Evolutionary conservation across 352 stramenopile species (phyloP).

Genomic region (Aphanomyces cochlioides): DNA sequence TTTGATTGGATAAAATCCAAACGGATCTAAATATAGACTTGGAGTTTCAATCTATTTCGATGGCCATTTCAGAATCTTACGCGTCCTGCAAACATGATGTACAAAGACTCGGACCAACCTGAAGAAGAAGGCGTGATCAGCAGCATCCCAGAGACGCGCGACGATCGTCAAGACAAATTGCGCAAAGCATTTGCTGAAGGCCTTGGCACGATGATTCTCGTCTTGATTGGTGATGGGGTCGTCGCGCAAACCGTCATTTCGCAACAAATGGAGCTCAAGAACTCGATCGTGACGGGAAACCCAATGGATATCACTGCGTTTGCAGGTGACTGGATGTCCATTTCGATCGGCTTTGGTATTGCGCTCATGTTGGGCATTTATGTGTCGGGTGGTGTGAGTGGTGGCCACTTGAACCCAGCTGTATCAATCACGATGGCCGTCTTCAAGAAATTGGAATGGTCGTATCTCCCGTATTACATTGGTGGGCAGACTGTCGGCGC

Average conservation of each 20-base stretch:
- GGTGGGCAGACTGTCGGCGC: constrained; percentile 53
- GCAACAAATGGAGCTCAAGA: constrained; percentile 51
- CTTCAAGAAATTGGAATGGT: constrained; percentile 57
- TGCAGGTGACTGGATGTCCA: constrained; percentile 65
- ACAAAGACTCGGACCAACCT: constrained; percentile 6
- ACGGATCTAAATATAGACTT: neutral
- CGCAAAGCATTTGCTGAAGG: constrained; percentile 42
- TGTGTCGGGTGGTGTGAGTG: constrained; percentile 58
- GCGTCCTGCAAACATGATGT: constrained; percentile 15
- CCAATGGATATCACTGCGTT: constrained; percentile 33
- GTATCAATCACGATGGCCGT: constrained; percentile 65
- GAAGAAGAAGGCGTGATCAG: constrained; percentile 15
- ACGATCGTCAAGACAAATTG: constrained; percentile 24
- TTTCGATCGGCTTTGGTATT: constrained; percentile 66
- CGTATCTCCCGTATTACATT: constrained; percentile 63
- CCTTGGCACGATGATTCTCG: constrained; percentile 58
- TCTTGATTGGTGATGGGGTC: constrained; percentile 52
- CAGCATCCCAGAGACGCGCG: constrained; percentile 26
- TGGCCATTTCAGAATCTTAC: neutral
- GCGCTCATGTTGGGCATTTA: constrained; percentile 68
- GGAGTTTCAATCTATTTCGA: neutral
- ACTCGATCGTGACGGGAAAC: constrained; percentile 41
- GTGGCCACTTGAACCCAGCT: constrained; percentile 64
- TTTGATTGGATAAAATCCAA: constrained; percentile 16
- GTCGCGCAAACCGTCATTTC: constrained; percentile 59